Conservation (phyloP, 192 early-diverging fungal species). For the Backusella tarrabulga region DNA sequence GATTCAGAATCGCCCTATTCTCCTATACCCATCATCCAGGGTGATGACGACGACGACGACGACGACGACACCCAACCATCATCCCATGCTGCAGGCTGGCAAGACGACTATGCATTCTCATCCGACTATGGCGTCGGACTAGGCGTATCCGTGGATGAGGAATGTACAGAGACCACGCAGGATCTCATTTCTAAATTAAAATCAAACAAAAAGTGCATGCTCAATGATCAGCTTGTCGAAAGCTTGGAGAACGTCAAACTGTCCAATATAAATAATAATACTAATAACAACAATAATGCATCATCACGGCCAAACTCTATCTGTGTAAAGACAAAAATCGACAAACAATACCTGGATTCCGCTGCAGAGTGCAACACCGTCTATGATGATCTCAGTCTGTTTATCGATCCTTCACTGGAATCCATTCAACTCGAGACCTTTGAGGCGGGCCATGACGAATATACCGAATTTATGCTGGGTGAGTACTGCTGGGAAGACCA, state of each 20-base stretch:
- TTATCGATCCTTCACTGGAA: slow-evolving; percentile 30
- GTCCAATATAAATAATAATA: not conserved
- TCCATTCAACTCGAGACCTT: slow-evolving; percentile 38
- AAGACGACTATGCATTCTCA: slow-evolving; percentile 2
- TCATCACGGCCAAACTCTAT: not conserved
- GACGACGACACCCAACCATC: slow-evolving; percentile 8
- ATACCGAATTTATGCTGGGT: slow-evolving; percentile 42
- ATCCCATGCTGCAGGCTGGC: slow-evolving; percentile 22
- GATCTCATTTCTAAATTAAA: slow-evolving; percentile 29
- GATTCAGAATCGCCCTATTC: slow-evolving; percentile 12
- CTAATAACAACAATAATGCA: not conserved
- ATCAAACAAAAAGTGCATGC: slow-evolving; percentile 20
- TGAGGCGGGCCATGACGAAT: slow-evolving; percentile 31
- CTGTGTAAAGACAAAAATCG: not conserved
- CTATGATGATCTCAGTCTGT: slow-evolving; percentile 48
- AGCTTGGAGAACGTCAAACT: slow-evolving; percentile 16
- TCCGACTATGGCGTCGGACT: not conserved
- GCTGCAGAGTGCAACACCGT: slow-evolving; percentile 22
- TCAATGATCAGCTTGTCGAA: slow-evolving; percentile 25
- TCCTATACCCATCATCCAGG: not conserved
- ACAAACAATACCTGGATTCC: not conserved
- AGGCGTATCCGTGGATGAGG: slow-evolving; percentile 4
- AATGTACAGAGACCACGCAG: not conserved
- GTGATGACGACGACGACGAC: no score
- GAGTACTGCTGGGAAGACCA: slow-evolving; percentile 63